These are phyloP conservation scores for Boletus patriciae DNA, from an alignment of 768 basidiomycete species.

Conservation along the genomic window DNA sequence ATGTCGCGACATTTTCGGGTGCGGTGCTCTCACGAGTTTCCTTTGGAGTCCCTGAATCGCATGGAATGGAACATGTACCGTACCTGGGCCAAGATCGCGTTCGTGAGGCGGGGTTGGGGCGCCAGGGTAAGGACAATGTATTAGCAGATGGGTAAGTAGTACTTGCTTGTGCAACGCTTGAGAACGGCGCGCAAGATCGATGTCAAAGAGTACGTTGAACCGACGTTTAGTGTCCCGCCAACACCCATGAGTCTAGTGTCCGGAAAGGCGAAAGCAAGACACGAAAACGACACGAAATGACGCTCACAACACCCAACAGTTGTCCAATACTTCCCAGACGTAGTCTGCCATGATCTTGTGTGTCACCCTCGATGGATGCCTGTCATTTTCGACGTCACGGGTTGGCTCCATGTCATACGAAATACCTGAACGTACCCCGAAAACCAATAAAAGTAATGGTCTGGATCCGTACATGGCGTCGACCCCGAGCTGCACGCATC, in stretches of 20 bases:
- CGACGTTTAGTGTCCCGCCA: not conserved
- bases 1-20: no score
- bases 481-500: constrained; percentile 38
- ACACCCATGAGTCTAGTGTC: not conserved
- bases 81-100: not conserved
- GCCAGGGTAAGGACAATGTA: no score
- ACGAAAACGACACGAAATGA: not conserved
- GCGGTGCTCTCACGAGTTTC: no score
- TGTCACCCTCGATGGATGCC: constrained; percentile 52
- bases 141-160: no score
- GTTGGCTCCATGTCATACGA: not conserved
- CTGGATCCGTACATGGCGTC: constrained; percentile 44
- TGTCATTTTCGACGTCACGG: constrained; percentile 11
- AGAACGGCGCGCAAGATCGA: not conserved
- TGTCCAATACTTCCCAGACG: constrained; percentile 40
- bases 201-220: not conserved
- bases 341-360: constrained; percentile 55
- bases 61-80: no score
- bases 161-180: not conserved
- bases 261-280: not conserved
- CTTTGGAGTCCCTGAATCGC: not conserved
- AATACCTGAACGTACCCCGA: constrained; percentile 38
- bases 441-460: constrained; percentile 56
- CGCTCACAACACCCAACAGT: constrained; percentile 27
- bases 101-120: no score